Evolutionary conservation across 2,329 filamentous ascomycete genomes (phyloP).

Genomic region (Fusarium pseudoanthophilum): DNA sequence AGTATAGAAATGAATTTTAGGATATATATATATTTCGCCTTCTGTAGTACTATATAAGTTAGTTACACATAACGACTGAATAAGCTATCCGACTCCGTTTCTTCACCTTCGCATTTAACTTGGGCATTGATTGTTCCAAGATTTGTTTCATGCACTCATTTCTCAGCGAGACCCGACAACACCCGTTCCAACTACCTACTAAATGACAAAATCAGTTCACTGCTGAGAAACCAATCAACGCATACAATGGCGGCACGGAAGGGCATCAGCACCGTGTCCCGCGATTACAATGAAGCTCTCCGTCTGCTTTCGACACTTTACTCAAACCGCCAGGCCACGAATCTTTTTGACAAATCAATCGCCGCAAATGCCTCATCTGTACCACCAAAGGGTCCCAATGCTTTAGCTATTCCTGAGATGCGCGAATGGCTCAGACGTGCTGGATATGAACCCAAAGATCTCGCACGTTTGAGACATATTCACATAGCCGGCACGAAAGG

Average conservation of each 20-base stretch:
- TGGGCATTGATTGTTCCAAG: background rate
- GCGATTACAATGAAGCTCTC: slow-evolving; percentile 74
- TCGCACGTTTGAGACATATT: slow-evolving; percentile 64
- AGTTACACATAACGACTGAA: background rate
- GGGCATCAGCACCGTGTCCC: slow-evolving; percentile 38
- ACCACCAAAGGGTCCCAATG: slow-evolving; percentile 69
- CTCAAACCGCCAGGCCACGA: slow-evolving; percentile 76
- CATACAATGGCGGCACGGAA: slow-evolving; percentile 7
- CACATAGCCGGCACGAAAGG: slow-evolving; percentile 96
- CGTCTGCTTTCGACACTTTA: slow-evolving; percentile 79
- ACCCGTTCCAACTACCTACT: background rate
- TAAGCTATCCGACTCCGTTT: background rate
- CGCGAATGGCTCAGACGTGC: slow-evolving; percentile 78
- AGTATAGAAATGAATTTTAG: too few species aligned
- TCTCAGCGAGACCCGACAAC: background rate
- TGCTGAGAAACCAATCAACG: background rate
- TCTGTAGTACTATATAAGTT: too few species aligned
- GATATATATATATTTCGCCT: too few species aligned
- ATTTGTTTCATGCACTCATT: background rate
- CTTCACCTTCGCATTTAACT: background rate
- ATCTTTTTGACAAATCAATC: slow-evolving; percentile 56
- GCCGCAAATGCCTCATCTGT: slow-evolving; percentile 46
- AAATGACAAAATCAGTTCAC: slow-evolving; percentile 2
- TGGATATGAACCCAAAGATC: slow-evolving; percentile 70
- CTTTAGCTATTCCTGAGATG: slow-evolving; percentile 83